phyloP scores from a whole-genome alignment of 2,329 filamentous ascomycete genomes.

The Arachnopeziza araneosa region DNA sequence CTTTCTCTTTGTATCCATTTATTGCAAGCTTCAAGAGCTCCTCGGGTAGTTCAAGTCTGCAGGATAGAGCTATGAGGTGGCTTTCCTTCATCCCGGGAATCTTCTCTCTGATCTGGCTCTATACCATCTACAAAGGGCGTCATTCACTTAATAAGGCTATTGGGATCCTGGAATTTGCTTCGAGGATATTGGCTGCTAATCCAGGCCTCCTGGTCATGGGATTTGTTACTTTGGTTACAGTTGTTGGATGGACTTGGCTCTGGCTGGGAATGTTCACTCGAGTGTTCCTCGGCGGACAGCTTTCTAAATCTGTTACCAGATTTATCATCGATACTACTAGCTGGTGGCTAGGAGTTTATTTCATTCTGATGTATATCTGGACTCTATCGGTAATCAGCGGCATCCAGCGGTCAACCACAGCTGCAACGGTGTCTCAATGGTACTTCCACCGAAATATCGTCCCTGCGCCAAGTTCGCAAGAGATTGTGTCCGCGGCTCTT shows the following conservation, averaged over 20 bases:
- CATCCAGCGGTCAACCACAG: constrained; percentile 84
- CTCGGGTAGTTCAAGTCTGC: constrained; percentile 69
- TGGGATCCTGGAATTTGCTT: constrained; percentile 86
- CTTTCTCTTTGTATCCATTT: constrained; percentile 87
- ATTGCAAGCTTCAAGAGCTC: constrained; percentile 80
- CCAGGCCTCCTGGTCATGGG: constrained; percentile 80
- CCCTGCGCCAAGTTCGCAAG: constrained; percentile 69
- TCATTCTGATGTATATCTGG: constrained; percentile 94
- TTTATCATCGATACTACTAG: constrained; percentile 84
- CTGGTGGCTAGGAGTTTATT: constrained; percentile 93
- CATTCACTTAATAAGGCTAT: constrained; percentile 77
- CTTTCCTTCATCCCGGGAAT: constrained; percentile 70
- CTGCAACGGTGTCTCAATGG: constrained; percentile 96
- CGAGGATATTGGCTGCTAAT: constrained; percentile 79
- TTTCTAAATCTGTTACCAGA: constrained; percentile 52
- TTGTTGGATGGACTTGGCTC: constrained; percentile 88
- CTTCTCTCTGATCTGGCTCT: constrained; percentile 73
- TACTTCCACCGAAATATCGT: constrained; percentile 91
- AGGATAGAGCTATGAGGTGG: constrained; percentile 88
- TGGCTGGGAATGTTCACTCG: constrained; percentile 97
- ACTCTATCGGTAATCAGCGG: constrained; percentile 82
- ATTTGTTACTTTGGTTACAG: constrained; percentile 65
- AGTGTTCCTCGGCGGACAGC: constrained; percentile 88
- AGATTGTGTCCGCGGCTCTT: constrained; percentile 79
- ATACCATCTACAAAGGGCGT: constrained; percentile 74